Evolutionary conservation across 352 stramenopile species (phyloP), one percentile per base, ranked within the genome.

Genomic region (Phytophthora cryptogea): DNA sequence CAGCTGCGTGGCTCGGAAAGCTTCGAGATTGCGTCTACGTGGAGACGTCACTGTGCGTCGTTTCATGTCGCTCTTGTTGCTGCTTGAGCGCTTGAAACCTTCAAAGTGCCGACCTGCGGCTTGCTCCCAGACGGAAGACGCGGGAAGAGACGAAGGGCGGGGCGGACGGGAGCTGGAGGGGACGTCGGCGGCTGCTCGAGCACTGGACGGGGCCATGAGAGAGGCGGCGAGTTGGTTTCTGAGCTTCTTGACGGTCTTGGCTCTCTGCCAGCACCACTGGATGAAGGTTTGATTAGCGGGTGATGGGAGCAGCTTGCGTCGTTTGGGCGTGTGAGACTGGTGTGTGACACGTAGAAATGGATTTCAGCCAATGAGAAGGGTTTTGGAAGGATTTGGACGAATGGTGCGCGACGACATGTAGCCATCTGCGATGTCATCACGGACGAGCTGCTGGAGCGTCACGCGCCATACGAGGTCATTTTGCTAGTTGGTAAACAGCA

Each of bases 1-100:
- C 27, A 82, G 31, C 41, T 53, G 43, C 36, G 71, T 72, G 17
- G 48, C 37, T 8, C 46, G 44, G 37, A 76, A 75, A 5, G 48
- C 50, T 28, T 59, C 46, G 14, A 66, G 46, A 6, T 66, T 62
- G 39, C 32, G 47, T 2, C 45, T 51, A 16, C 32, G 39, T 0
- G 42, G 50, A 9, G 43, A 49, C 16, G 44, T 35, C 2, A 27
- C n/a, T 5, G 40, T 7, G 4, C 41, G 57, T 35, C 39, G 32
- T 31, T 44, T 58, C 51, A 58, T 66, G 42, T 33, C 43, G 17
- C 10, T 58, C 4, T 54, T 57, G 11, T 30, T 57, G 30, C 40
- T 68, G 36, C 16, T 14, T 1, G 31, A 28, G 17, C 10, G 17
- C 36, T 48, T 56, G 26, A 46, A 11, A 5, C 39, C 27, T 9